Percentiles rank a stretch among this genome's conserved stretches.
Evolutionary conservation across 2,329 filamentous ascomycete species (phyloP).

Genomic region (Paraconiothyrium sp.): DNA sequence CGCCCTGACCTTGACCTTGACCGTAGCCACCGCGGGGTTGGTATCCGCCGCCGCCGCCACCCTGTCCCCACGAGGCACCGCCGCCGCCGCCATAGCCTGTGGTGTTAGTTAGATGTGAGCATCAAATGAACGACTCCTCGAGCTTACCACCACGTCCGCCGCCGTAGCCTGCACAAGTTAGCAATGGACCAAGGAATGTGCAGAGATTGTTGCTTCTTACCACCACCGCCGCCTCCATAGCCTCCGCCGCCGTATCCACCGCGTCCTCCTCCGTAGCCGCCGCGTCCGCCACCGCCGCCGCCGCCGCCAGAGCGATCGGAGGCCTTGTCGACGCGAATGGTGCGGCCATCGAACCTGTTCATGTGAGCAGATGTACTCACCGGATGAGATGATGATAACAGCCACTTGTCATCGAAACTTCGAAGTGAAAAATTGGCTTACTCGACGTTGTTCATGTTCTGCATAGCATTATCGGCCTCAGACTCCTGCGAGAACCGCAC

Average conservation of each 20-base stretch:
- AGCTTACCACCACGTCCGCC: conserved; percentile 33
- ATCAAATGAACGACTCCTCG: not conserved
- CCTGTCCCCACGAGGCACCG: conserved; percentile 25
- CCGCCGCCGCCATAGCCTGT: conserved; percentile 40
- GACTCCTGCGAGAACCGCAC: conserved; percentile 83
- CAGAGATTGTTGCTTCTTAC: conserved; percentile 14
- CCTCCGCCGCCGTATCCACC: conserved; percentile 33
- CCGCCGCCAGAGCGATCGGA: conserved; percentile 74
- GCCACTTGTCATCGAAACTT: not conserved
- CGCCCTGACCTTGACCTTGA: conserved; percentile 32
- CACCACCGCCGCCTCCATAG: conserved; percentile 23
- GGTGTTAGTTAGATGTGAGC: conserved; percentile 17
- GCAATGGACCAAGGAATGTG: not conserved
- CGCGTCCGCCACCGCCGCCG: conserved; percentile 48
- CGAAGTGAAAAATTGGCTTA: conserved; percentile 60
- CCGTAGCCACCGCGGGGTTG: conserved; percentile 31
- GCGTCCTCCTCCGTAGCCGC: conserved; percentile 31
- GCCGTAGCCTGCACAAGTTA: conserved; percentile 20
- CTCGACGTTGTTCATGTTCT: conserved; percentile 88
- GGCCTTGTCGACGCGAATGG: conserved; percentile 94
- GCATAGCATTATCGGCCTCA: conserved; percentile 80
- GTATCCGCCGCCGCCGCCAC: conserved; percentile 38
- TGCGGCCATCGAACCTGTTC: conserved; percentile 86
- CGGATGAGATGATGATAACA: not conserved
- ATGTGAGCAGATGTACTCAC: conserved; percentile 24